Conservation (phyloP, 2,329 filamentous ascomycete genomes). For the Pseudocercospora eumusae region DNA sequence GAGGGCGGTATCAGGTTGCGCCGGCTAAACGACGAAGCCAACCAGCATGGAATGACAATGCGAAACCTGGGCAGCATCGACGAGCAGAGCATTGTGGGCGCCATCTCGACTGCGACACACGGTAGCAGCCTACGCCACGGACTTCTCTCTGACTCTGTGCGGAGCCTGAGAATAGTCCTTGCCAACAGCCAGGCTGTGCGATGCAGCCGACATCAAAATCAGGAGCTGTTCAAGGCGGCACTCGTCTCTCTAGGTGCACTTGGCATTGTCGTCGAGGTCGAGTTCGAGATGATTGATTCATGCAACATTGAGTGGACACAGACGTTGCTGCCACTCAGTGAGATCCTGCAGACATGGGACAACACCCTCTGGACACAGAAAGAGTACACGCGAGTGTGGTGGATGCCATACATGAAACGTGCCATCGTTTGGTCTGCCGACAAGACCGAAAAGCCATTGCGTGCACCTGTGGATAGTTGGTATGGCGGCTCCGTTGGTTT, state of each 20-base stretch:
- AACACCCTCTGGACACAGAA: slow-evolving; percentile 75
- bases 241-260: slow-evolving; percentile 85
- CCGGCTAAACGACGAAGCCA: slow-evolving; percentile 71
- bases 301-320: slow-evolving; percentile 89
- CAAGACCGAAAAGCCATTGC: slow-evolving; percentile 65
- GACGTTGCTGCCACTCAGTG: slow-evolving; percentile 68
- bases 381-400: slow-evolving; percentile 95
- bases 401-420: slow-evolving; percentile 88
- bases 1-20: slow-evolving; percentile 86
- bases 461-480: slow-evolving; percentile 66
- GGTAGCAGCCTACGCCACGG: slow-evolving; percentile 84
- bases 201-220: slow-evolving; percentile 68
- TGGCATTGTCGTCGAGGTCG: slow-evolving; percentile 87
- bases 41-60: slow-evolving; percentile 76
- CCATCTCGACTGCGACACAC: slow-evolving; percentile 90
- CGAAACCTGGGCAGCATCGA: slow-evolving; percentile 94
- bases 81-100: slow-evolving; percentile 87
- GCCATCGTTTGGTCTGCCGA: slow-evolving; percentile 90
- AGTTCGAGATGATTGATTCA: slow-evolving; percentile 74
- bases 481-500: slow-evolving; percentile 83
- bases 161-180: slow-evolving; percentile 75
- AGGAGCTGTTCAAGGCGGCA: slow-evolving; percentile 82
- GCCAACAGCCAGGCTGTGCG: slow-evolving; percentile 72
- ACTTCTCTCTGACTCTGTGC: slow-evolving; percentile 76
- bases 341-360: slow-evolving; percentile 72